phyloP scores from a whole-genome alignment of 169 alveolate genomes.

The Babesia bovis region DNA sequence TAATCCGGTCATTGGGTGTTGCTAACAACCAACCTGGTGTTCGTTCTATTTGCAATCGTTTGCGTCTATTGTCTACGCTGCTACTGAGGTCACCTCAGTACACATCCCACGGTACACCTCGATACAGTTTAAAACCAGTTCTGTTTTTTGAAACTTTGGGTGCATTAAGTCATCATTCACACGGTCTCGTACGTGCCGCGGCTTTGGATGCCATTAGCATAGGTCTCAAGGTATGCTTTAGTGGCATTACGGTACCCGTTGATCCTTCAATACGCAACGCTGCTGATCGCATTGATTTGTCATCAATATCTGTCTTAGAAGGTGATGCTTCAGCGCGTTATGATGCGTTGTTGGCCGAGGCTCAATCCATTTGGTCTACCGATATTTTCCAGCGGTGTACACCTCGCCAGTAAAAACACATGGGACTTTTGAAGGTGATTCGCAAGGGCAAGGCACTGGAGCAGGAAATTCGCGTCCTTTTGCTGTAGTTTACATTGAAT shows the following conservation, averaged over 20 bases:
- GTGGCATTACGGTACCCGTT: background rate
- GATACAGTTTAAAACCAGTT: conserved; percentile 1
- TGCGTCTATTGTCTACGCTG: conserved; percentile 22
- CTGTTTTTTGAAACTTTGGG: conserved; percentile 8
- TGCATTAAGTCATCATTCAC: conserved; percentile 21
- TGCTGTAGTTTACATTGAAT: conserved; percentile 66
- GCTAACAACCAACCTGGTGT: conserved; percentile 6
- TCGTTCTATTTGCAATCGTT: conserved; percentile 34
- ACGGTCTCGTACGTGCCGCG: conserved; percentile 34
- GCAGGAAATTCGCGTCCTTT: conserved; percentile 91
- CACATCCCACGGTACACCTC: conserved; percentile 19
- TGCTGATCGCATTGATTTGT: background rate
- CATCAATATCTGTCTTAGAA: conserved; percentile 3
- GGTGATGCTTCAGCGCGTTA: conserved; percentile 8
- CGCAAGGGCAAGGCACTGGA: conserved; percentile 90
- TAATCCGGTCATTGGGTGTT: conserved; percentile 14
- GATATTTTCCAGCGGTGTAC: conserved; percentile 36
- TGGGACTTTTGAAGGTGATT: conserved; percentile 91
- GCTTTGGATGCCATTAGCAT: conserved; percentile 17
- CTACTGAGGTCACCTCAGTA: conserved; percentile 27
- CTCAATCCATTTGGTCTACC: conserved; percentile 31
- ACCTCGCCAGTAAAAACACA: conserved; percentile 17
- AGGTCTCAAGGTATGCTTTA: conserved; percentile 14
- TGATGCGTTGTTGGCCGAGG: conserved; percentile 7
- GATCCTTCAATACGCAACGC: conserved; percentile 7